Base-by-base conservation (phyloP, 805 yeast species). In the Monosporozyma aerobia region DNA sequence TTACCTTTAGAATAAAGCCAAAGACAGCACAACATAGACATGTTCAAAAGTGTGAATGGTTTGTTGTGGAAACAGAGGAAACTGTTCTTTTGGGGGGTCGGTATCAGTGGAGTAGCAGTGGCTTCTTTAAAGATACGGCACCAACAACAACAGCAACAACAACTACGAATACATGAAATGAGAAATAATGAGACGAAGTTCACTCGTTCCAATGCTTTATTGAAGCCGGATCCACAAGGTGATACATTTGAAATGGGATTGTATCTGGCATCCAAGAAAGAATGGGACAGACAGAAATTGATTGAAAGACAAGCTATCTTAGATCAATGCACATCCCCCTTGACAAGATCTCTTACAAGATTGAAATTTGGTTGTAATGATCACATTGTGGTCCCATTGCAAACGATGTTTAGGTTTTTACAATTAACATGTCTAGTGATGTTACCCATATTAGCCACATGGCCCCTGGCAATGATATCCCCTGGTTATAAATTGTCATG, bases 181-280 rank as follows among this genome's bases (percentile, higher is more conserved):
- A 11, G 16, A 32, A 32, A 13, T 11, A 32, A 10, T 11, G 16
- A 35, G n/a, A 14, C 16, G 11, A 8, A 39, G 25, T 22, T 16
- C 19, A 19, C 5, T 2, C 10, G 8, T 19, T 22, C 43, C 5
- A 4, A 40, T 10, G 27, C 9, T 16, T 9, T 43, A 7, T 50
- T 72, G 39, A 54, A 47, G 5, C 70, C 86, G 0, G 78, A 73
- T 53, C 63, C 73, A 1, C 61, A 59, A 1, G 82, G 82, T 3
- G 86, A 81, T 39, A 86, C 95, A 0, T 84, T 74, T 67, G 94
- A 86, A 63, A 75, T 76, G 73, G 87, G 87, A 0, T 71, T 86
- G 2, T 86, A 73, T 63, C 53, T 69, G 11, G 73, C 87, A 0
- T 85, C 90, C 0, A 83, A 81, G 57, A 65, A 67, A 19, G 89